Evolutionary conservation across 768 basidiomycete genomes (phyloP), one percentile per base, ranked within the genome.

Genomic region (Gautieria morchelliformis): DNA sequence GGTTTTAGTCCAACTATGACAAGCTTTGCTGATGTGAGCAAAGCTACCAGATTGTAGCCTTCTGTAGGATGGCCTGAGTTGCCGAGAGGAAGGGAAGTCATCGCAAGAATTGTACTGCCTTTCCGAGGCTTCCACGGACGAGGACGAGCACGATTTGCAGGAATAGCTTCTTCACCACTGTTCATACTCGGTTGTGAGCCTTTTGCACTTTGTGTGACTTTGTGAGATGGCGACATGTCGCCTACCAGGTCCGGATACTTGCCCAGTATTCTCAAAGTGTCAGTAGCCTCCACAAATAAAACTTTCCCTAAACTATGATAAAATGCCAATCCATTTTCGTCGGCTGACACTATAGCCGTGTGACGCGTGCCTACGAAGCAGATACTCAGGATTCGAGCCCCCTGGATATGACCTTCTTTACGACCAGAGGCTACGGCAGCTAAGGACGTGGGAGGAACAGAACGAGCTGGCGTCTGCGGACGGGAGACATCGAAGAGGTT

Each of bases 231-330:
- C 37, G 33, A 62, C 58, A 22, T 58, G 59, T 52, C 62, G 44
- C 15, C 62, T 44, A 44, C 37, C 27, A 35, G 42, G 30, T 84
- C 80, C 4, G 89, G 88, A 65, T 97, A 95, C 64, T 87, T 89
- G 1, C 96, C 96, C 2, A 98, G 77, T 53, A 99, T 90, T 17
- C 96, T 85, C 46, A 98, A 78, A 35, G 90, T 91, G 67, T 99
- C 96, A 15, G 89, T 84, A 12, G 94, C 93, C 47, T 97, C 94
- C 6, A 99, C 86, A 62, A 96, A 96, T 14, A 98, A 76, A 11
- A 98, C 85, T 68, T 91, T 94, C 27, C 96, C 93, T 4, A 99
- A 74, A 55, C 87, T 89, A 70, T 97, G 94, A 67, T 91, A 96
- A 70, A 99, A 99, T 0, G 93, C 90, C 9, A 97, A 77, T 0